A percentile compares a stretch with the other conserved stretches of the same genome.
Conservation (phyloP, 768 basidiomycete species). For the Boletus reticulatus region DNA sequence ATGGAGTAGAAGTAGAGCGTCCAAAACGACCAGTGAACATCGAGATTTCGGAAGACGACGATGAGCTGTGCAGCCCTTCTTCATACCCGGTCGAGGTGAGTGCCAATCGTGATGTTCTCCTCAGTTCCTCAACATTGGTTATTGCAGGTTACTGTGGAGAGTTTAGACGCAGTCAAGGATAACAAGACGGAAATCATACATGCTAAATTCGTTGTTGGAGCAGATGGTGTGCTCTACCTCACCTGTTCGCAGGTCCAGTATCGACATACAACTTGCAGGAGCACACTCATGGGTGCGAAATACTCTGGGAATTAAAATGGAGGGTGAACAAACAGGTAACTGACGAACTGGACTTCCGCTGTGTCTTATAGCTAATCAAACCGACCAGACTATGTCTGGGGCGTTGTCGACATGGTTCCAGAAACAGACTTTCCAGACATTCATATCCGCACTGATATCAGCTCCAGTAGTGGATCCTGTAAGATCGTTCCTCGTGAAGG, state of each 20-base stretch:
- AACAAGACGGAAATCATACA: not conserved
- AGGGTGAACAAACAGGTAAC: not conserved
- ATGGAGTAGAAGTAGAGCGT: not conserved
- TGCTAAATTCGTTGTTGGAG: not conserved
- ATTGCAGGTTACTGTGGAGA: no score
- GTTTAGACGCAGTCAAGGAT: not conserved
- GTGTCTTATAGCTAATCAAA: not conserved
- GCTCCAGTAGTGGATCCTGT: not conserved
- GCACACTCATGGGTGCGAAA: not conserved
- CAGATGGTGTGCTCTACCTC: not conserved
- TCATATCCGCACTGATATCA: not conserved
- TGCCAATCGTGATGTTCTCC: no score
- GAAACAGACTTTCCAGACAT: not conserved
- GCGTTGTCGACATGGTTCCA: not conserved
- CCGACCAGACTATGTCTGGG: not conserved
- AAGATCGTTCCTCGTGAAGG: conserved; percentile 1
- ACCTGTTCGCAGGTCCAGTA: not conserved
- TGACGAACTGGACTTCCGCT: not conserved
- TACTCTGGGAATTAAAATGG: not conserved
- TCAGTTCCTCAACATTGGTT: no score
- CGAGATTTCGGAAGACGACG: not conserved
- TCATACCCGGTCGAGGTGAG: not conserved
- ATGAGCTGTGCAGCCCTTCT: not conserved
- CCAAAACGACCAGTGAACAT: not conserved
- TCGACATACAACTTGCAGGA: not conserved